Base-by-base conservation (phyloP, 176 grass and related monocot genomes). In the Ananas comosus region DNA sequence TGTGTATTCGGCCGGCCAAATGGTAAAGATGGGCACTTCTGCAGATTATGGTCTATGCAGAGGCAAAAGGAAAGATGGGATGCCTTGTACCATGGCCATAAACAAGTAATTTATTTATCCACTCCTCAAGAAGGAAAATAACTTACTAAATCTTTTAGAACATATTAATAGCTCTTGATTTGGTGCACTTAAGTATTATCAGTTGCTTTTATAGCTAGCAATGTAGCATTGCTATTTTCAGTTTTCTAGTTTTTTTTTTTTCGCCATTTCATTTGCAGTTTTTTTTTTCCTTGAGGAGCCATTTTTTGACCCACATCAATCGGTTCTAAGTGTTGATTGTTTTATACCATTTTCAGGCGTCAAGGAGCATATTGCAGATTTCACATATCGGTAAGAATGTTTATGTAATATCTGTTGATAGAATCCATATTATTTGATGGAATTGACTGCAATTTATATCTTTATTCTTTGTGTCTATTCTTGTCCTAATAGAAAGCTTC, bases 61-160 rank as follows among this genome's bases (percentile, higher is more conserved):
- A 83, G 93, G 93, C 58, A 97, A 87, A 73, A 92, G 86, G 75
- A 92, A 97, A 76, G 93, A 97, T 52, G 93, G 93, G 12, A 71
- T 90, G 74, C 70, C 81, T n/a, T 97, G 93, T 74, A 88, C 84
- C 52, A 97, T 97, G 93, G 74, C 33, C 27, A 90, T 92, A 83
- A 87, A 81, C 73, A 97, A 88, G 93, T 97, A 92, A 18, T 79
- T 65, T 67, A 19, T 50, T 25, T 67, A 19, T 50, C 16, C 48
- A 28, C 64, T 14, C 28, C 3, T 9, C 11, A 8, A 14, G 47
- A 16, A 48, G 14, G 1, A 67, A 67, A 16, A 42, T 42, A 42
- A 42, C 33, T 42, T 42, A 42, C 7, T 42, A 42, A 42, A 42
- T 42, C 33, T 42, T 42, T 42, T 42, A 18, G 6, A 52, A 13